A percentile compares a stretch with the other conserved stretches of the same genome.
Evolutionary conservation across 805 yeast genomes (phyloP).

Genomic region (Kuraishia ogatae): DNA sequence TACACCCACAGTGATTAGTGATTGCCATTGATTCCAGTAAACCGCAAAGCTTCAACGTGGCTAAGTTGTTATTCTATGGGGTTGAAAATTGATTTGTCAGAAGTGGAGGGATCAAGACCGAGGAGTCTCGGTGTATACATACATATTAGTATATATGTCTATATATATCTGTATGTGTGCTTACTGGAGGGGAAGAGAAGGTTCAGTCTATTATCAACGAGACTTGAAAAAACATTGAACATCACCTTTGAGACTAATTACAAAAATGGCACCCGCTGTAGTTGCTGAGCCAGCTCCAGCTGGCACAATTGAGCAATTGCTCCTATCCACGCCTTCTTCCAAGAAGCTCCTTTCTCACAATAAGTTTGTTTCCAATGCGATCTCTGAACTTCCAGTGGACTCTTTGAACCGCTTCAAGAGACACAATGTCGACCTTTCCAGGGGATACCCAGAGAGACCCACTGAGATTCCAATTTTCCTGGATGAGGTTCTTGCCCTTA

Average conservation of each 20-base stretch:
- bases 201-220: no score
- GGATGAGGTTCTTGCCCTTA: conserved; percentile 32
- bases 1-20: no score
- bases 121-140: no score
- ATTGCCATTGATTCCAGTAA: no score
- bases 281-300: not conserved
- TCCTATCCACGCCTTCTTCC: not conserved
- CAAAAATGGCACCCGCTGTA: not conserved
- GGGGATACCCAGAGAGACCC: conserved; percentile 1
- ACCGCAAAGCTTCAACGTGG: no score
- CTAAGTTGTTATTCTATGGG: no score
- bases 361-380: not conserved
- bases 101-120: no score
- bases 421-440: not conserved
- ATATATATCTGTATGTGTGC: no score
- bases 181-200: no score
- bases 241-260: no score
- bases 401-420: not conserved
- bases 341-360: not conserved
- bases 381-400: not conserved
- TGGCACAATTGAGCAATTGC: not conserved
- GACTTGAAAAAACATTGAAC: not conserved
- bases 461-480: conserved; percentile 24
- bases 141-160: no score
- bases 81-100: no score